Conservation (phyloP, 495 filamentous ascomycete genomes). For the Tirmania nivea region DNA sequence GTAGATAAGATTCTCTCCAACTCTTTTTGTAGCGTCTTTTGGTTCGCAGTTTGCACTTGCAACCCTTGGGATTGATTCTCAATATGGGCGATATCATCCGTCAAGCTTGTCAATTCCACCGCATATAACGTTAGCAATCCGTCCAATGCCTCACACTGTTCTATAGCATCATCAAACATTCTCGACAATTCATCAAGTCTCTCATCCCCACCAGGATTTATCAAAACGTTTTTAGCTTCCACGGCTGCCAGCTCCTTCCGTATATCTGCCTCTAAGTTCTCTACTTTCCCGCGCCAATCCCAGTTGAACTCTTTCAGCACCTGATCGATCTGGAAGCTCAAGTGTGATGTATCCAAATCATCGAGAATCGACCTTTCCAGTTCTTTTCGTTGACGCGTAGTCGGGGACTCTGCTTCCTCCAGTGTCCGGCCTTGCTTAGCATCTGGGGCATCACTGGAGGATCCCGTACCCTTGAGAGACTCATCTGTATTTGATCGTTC, state of each 20-base stretch:
- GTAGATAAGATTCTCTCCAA: constrained; percentile 61
- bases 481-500: neutral
- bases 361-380: constrained; percentile 33
- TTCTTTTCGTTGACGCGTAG: constrained; percentile 33
- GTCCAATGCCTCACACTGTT: constrained; percentile 89
- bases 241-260: constrained; percentile 72
- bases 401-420: constrained; percentile 2
- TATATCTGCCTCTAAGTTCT: constrained; percentile 61
- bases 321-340: constrained; percentile 43
- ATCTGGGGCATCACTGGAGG: neutral
- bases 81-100: constrained; percentile 89
- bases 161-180: constrained; percentile 68
- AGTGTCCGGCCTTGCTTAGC: neutral
- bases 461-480: neutral
- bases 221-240: constrained; percentile 82
- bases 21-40: constrained; percentile 79
- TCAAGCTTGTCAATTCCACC: constrained; percentile 83
- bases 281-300: constrained; percentile 60
- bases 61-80: constrained; percentile 92
- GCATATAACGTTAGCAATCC: constrained; percentile 80
- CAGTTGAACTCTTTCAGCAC: constrained; percentile 76
- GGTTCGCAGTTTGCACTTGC: constrained; percentile 91
- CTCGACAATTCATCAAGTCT: constrained; percentile 60
- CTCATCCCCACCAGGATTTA: constrained; percentile 71
- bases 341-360: constrained; percentile 15